Percentiles rank a stretch among this genome's conserved stretches.
Conservation (phyloP, 225 moss, liverwort and hornwort species). For the Antitrichia curtipendula region DNA sequence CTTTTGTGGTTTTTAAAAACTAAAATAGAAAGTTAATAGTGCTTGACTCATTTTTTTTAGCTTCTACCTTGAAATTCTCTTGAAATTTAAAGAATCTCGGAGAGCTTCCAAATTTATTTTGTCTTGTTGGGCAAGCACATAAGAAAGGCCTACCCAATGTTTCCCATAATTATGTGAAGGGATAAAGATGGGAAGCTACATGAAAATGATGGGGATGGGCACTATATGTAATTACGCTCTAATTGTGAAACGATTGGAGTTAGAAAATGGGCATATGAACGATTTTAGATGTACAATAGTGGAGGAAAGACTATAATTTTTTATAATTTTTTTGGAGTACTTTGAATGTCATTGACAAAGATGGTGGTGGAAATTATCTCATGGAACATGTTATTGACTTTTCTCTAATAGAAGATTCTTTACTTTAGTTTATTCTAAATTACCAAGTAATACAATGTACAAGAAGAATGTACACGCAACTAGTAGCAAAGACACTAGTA, state of each 20-base stretch:
- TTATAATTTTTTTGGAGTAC: neutral
- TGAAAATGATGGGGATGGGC: too few species aligned
- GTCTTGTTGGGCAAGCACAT: neutral
- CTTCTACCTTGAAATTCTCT: neutral
- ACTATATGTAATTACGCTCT: accelerated
- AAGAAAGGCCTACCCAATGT: too few species aligned
- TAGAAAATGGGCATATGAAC: accelerated
- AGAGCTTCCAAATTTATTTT: neutral
- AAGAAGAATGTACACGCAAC: accelerated
- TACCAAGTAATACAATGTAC: neutral
- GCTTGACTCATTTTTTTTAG: too few species aligned
- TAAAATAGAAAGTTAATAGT: too few species aligned
- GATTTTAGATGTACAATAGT: neutral
- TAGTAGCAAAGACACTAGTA: neutral
- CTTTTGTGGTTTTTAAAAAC: too few species aligned
- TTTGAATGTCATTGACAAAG: neutral
- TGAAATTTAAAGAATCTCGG: neutral
- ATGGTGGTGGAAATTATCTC: neutral
- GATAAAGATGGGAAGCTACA: neutral
- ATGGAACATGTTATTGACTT: neutral
- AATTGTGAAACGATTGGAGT: neutral
- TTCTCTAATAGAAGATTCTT: neutral
- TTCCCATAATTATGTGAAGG: too few species aligned
- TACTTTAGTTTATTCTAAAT: neutral
- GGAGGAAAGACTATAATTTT: neutral